Conservation (phyloP, 495 filamentous ascomycete species). For the Chaetomium tenue region DNA sequence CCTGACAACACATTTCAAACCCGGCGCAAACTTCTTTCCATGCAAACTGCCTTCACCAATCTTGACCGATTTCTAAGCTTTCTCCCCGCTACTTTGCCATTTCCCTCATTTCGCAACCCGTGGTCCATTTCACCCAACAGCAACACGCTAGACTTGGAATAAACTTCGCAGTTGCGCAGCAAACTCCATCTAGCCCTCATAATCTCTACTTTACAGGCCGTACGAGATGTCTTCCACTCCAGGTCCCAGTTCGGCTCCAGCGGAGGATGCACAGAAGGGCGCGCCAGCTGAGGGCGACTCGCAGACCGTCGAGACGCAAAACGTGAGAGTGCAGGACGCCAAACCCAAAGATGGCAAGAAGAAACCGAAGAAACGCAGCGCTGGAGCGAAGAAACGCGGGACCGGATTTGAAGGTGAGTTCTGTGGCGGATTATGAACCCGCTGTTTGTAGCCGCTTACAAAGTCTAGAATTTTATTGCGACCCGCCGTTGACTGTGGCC, state of each 20-base stretch:
- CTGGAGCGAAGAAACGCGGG: conserved; percentile 31
- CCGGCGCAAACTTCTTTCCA: too few species aligned
- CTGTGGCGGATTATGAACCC: background rate
- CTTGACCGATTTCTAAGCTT: too few species aligned
- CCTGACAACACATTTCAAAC: too few species aligned
- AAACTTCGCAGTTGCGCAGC: too few species aligned
- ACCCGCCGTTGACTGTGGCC: conserved; percentile 70
- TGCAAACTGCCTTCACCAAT: too few species aligned
- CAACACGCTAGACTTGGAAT: too few species aligned
- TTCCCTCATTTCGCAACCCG: too few species aligned
- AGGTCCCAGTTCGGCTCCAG: background rate
- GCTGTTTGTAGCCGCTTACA: background rate
- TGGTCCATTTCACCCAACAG: too few species aligned
- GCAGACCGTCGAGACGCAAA: background rate
- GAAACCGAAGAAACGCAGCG: conserved; percentile 32
- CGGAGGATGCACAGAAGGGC: conserved; percentile 9
- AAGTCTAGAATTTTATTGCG: conserved; percentile 63
- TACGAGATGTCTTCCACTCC: conserved; percentile 18
- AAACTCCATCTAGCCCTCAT: background rate
- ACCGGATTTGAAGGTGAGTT: conserved; percentile 49
- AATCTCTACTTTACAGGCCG: background rate
- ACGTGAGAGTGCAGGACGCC: background rate
- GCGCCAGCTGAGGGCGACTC: background rate
- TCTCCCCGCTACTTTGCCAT: too few species aligned
- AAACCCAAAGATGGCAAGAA: conserved; percentile 19